These are phyloP conservation scores for Nyctanthes arbortristis DNA, from an alignment of 257 asterid genomes.

Conservation along the genomic window DNA sequence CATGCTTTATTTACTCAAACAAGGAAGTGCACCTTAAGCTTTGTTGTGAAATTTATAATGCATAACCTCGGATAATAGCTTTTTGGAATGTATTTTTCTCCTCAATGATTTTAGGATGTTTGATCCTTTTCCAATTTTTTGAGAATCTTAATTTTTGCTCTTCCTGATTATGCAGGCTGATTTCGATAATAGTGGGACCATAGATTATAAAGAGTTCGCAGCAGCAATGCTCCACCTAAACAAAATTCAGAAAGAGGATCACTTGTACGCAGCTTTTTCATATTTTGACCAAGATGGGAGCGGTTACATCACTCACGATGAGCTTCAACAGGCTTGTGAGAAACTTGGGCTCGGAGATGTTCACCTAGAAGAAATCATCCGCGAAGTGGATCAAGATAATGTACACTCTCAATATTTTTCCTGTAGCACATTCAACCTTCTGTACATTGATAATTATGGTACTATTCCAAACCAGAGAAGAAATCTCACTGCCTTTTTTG, in stretches of 20 bases:
- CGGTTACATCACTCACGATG: constrained; percentile 51
- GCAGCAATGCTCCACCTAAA: constrained; percentile 55
- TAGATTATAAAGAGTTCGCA: constrained; percentile 50
- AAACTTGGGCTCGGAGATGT: constrained; percentile 39
- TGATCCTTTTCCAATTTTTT: not conserved
- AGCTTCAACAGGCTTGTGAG: constrained; percentile 47
- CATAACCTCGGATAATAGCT: too few relatives aligned
- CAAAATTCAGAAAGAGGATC: constrained; percentile 50
- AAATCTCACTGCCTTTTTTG: not conserved
- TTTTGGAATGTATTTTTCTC: too few relatives aligned
- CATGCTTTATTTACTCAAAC: not conserved
- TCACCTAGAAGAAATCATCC: constrained; percentile 45
- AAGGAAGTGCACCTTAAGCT: not conserved
- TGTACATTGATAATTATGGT: not conserved
- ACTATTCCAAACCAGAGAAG: not conserved
- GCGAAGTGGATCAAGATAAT: constrained; percentile 50
- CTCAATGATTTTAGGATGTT: not conserved
- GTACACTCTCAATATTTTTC: constrained; percentile 7
- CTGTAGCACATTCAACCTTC: not conserved
- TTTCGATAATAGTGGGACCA: constrained; percentile 49
- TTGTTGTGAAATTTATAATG: not conserved
- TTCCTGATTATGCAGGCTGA: constrained; percentile 38
- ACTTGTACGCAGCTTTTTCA: constrained; percentile 48
- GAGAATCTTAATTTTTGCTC: not conserved
- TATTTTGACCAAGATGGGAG: constrained; percentile 57